A percentile compares a stretch with the other conserved stretches of the same genome.
Evolutionary conservation across 2,329 filamentous ascomycete species (phyloP).

Genomic region (Orbilia javanica): DNA sequence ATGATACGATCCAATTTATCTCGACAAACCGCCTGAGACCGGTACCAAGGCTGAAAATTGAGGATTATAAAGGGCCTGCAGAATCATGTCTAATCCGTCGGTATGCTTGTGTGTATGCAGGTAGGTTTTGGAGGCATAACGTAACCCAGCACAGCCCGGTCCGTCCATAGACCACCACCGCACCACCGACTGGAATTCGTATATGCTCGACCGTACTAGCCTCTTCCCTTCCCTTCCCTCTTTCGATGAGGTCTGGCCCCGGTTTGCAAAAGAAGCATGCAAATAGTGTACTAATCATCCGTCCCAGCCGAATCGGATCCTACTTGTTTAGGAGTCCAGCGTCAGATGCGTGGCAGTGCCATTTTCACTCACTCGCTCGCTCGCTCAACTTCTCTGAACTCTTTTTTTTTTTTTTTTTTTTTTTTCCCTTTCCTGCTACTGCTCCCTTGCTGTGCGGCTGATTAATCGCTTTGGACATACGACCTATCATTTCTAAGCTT

Average conservation of each 20-base stretch:
- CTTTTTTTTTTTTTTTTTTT: neutral
- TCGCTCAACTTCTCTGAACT: neutral
- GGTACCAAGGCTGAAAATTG: neutral
- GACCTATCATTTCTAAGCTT: neutral
- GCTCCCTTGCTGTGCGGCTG: neutral
- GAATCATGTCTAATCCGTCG: no score
- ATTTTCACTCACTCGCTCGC: neutral
- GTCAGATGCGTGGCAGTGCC: constrained; percentile 51
- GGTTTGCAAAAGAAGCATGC: no score
- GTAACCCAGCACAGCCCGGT: constrained; percentile 22
- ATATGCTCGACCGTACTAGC: constrained; percentile 13
- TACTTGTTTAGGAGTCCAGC: constrained; percentile 36
- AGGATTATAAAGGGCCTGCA: neutral
- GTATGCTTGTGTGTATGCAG: neutral
- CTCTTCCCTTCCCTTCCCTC: constrained; percentile 3
- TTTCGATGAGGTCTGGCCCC: constrained; percentile 7
- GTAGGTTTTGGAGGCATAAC: neutral
- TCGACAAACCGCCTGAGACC: neutral
- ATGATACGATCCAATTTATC: neutral
- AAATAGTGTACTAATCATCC: neutral
- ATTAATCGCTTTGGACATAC: constrained; percentile 1
- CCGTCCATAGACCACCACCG: neutral
- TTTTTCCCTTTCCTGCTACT: neutral
- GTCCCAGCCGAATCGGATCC: constrained; percentile 49
- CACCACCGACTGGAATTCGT: constrained; percentile 1